Percentiles rank a stretch among this genome's conserved stretches.
Conservation (phyloP, 495 filamentous ascomycete species). For the Trichoderma orchidacearum region DNA sequence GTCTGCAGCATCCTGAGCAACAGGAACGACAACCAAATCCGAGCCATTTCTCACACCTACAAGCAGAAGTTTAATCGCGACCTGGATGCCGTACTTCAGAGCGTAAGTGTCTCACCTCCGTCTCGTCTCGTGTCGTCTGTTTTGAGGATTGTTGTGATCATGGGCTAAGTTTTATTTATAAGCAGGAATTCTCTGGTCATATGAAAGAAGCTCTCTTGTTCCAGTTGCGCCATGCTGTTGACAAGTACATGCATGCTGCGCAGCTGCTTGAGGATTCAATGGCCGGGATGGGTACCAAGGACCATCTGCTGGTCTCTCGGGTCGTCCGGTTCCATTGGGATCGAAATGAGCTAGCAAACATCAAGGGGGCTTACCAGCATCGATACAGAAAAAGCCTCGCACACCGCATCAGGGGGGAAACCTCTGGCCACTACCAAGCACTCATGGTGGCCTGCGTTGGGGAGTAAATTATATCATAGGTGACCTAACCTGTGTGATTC, state of each 20-base stretch:
- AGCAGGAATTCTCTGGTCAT: conserved; percentile 71
- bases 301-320: conserved; percentile 59
- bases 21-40: conserved; percentile 63
- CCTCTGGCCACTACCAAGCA: conserved; percentile 71
- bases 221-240: conserved; percentile 61
- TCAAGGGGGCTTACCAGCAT: conserved; percentile 59
- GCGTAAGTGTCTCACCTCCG: conserved; percentile 19
- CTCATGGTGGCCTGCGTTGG: conserved; percentile 45
- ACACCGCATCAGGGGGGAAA: conserved; percentile 61
- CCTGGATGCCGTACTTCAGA: conserved; percentile 59
- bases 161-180: neutral
- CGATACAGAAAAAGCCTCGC: conserved; percentile 47
- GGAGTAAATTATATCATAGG: conserved; percentile 8
- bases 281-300: conserved; percentile 78
- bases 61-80: conserved; percentile 45
- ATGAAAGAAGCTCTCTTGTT: conserved; percentile 77
- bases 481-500: too few species aligned
- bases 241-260: conserved; percentile 75
- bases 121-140: too few species aligned
- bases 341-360: conserved; percentile 48
- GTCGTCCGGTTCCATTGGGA: conserved; percentile 75
- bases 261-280: conserved; percentile 69
- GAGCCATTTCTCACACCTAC: conserved; percentile 65
- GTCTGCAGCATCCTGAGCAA: conserved; percentile 64
- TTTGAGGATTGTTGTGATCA: neutral